Evolutionary conservation across 176 grass and related monocot genomes (phyloP), one percentile per base, ranked within the genome.

Genomic region (Dactylis glomerata): DNA sequence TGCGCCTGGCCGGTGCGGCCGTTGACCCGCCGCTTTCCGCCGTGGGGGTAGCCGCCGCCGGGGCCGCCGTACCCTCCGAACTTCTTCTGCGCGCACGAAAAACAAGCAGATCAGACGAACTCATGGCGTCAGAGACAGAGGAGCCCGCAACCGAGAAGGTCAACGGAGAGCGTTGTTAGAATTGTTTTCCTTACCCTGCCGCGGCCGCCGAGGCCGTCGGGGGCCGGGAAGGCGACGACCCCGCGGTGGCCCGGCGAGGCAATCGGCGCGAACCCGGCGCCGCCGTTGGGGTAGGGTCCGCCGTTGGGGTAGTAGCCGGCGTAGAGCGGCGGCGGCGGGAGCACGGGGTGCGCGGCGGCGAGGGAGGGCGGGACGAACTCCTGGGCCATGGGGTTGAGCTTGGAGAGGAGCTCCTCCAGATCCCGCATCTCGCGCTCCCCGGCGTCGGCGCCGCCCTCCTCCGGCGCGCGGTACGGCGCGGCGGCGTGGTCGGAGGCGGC

Each of bases 371-470:
- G 96, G 16, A 99, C 93, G 81, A 99, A 99, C 86, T 99, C 96
- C 93, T 96, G 93, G 6, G 96, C 96, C 96, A 99, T 99, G 66
- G 96, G 96, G 80, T 99, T 99, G 86, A 99, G 89, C 91, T 99
- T 99, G 77, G 96, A 99, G 69, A 99, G 86, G 24, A 99, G 92
- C 63, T 99, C 93, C 86, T 96, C 93, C 88, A 99, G 90, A 94
- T 99, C 96, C 82, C 93, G 90, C 85, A 99, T 99, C 86, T 99
- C 96, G 36, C 88, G 81, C 86, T 99, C 85, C 37, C 89, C 85
- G 10, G 85, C 81, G 46, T 83, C 81, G 75, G 15, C 80, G 47
- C 78, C 84, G 47, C 78, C 84, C 13, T 59, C 76, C 10, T n/a
- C 4, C 1, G 64, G 5, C 15, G 28, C 15, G 31, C 32, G 83